A percentile compares a stretch with the other conserved stretches of the same genome.
phyloP scores from a whole-genome alignment of 2,329 filamentous ascomycete genomes.

The Cladosporium sp. region DNA sequence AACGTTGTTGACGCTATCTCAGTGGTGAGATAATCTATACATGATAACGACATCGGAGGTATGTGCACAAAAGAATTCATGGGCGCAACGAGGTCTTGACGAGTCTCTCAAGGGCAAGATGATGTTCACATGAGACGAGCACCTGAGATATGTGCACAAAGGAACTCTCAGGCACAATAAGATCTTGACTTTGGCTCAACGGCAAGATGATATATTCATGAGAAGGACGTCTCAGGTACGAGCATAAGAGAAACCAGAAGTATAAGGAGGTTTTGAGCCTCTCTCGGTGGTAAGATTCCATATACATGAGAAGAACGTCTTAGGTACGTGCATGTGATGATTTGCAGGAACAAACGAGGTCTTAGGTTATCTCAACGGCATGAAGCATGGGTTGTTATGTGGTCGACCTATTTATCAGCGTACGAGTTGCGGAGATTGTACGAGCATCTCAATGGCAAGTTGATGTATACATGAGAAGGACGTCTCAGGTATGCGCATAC shows the following conservation, averaged over 20 bases:
- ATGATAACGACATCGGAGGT: not conserved
- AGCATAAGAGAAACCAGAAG: not conserved
- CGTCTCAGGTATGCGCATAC: not conserved
- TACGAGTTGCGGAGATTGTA: no score
- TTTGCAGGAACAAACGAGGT: not conserved
- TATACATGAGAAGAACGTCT: not conserved
- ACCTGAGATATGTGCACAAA: not conserved
- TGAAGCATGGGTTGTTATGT: no score
- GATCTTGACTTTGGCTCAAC: not conserved
- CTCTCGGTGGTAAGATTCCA: not conserved
- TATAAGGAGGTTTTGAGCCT: not conserved
- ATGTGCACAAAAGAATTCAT: not conserved
- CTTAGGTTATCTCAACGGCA: no score
- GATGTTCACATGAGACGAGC: not conserved
- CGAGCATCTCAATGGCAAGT: no score
- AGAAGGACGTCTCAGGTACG: not conserved
- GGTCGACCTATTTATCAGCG: no score
- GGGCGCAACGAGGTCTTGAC: not conserved
- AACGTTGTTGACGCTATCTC: not conserved
- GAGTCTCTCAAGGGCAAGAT: not conserved
- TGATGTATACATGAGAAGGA: not conserved
- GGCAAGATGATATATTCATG: not conserved
- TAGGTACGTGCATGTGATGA: not conserved
- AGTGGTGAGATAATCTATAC: not conserved
- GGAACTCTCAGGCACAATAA: fast-evolving